Evolutionary conservation across 2,329 filamentous ascomycete species (phyloP).

Genomic region (Incumbomyces delicatus): DNA sequence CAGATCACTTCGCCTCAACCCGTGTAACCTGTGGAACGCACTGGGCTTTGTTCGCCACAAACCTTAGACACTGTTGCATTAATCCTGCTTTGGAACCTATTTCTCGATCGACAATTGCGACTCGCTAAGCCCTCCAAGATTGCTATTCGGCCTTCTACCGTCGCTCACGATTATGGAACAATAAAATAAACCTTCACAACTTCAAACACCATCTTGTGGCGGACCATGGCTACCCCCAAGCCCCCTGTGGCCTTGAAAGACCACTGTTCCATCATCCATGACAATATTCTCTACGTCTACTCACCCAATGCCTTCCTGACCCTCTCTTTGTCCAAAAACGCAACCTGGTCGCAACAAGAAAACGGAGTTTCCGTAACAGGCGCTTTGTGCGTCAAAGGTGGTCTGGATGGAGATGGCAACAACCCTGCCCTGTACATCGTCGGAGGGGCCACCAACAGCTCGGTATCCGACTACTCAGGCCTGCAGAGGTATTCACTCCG

Average conservation of each 20-base stretch:
- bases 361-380: conserved; percentile 63
- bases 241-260: conserved; percentile 61
- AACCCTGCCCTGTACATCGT: conserved; percentile 66
- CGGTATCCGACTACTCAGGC: conserved; percentile 54
- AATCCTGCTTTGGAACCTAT: too few species aligned
- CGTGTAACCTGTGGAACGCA: too few species aligned
- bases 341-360: conserved; percentile 58
- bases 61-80: too few species aligned
- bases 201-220: not conserved
- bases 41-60: too few species aligned
- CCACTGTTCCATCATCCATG: conserved; percentile 71
- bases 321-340: conserved; percentile 57
- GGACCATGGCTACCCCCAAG: conserved; percentile 38
- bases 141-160: too few species aligned
- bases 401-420: conserved; percentile 45
- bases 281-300: conserved; percentile 78
- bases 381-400: conserved; percentile 65
- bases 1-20: too few species aligned
- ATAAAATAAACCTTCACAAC: not conserved
- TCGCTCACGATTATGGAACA: not conserved
- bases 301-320: conserved; percentile 66
- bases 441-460: conserved; percentile 54
- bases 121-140: too few species aligned
- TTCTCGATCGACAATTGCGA: too few species aligned
- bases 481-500: conserved; percentile 60